A percentile compares a stretch with the other conserved stretches of the same genome.
phyloP scores from a whole-genome alignment of 768 basidiomycete species.

The Amyloporia xantha region DNA sequence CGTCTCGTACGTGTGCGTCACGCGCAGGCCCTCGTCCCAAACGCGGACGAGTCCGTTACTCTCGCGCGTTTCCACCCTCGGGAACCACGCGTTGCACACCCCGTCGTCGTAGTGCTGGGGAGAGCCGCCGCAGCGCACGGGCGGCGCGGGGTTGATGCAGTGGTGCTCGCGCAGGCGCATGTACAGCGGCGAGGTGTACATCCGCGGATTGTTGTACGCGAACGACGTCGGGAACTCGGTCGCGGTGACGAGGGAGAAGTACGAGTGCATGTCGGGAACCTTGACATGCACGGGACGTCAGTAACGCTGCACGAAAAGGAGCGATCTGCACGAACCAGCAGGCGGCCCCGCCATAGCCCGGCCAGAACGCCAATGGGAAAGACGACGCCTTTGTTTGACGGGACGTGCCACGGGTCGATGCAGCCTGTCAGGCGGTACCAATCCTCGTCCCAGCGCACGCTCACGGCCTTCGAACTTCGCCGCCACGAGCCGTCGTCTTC shows the following conservation, averaged over 20 bases:
- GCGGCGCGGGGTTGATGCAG: constrained; percentile 36
- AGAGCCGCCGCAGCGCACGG: constrained; percentile 18
- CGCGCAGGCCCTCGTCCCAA: neutral
- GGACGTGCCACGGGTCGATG: constrained; percentile 24
- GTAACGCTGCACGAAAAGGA: neutral
- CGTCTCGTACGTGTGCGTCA: constrained; percentile 30
- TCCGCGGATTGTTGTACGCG: constrained; percentile 29
- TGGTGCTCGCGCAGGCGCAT: constrained; percentile 54
- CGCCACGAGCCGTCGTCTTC: constrained; percentile 23
- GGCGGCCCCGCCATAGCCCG: constrained; percentile 59
- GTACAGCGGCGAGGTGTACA: constrained; percentile 37
- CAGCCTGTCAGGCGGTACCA: constrained; percentile 51
- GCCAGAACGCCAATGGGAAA: constrained; percentile 46
- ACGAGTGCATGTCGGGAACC: constrained; percentile 29
- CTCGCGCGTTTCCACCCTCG: constrained; percentile 9
- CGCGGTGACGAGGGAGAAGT: constrained; percentile 22
- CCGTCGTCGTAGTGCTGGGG: constrained; percentile 26
- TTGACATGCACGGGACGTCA: constrained; percentile 9
- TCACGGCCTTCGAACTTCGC: constrained; percentile 24
- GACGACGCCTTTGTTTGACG: constrained; percentile 21
- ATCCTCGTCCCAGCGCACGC: constrained; percentile 46
- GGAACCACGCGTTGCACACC: constrained; percentile 38
- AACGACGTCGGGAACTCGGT: constrained; percentile 15
- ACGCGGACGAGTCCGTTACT: constrained; percentile 6
- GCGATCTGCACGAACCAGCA: constrained; percentile 38